Conservation (phyloP, 164 flowering plant genomes). For the Dillenia turbinata region DNA sequence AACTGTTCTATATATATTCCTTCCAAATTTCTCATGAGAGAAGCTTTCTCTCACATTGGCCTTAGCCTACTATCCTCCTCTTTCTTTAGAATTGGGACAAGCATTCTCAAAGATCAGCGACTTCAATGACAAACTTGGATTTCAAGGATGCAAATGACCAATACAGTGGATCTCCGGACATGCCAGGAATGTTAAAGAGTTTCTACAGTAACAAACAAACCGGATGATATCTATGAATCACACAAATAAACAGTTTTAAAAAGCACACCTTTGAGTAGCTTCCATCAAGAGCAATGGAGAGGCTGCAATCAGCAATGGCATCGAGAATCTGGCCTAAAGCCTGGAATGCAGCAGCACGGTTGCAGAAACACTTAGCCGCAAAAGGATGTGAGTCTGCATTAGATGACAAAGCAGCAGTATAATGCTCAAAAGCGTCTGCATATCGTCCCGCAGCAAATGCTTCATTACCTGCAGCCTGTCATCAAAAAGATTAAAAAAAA, state of each 20-base stretch:
- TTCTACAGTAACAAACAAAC: too few relatives aligned
- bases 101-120: too few relatives aligned
- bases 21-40: too few relatives aligned
- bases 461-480: slow-evolving; percentile 85
- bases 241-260: neutral
- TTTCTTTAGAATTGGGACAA: too few relatives aligned
- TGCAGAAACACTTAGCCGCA: slow-evolving; percentile 90
- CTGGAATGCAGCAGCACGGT: slow-evolving; percentile 97
- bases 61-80: too few relatives aligned
- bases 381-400: slow-evolving; percentile 78
- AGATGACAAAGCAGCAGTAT: slow-evolving; percentile 73
- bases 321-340: slow-evolving; percentile 76
- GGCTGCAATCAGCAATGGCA: slow-evolving; percentile 96
- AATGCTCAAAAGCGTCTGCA: slow-evolving; percentile 85
- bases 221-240: too few relatives aligned
- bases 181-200: too few relatives aligned
- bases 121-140: too few relatives aligned
- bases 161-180: too few relatives aligned
- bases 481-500: slow-evolving; percentile 8
- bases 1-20: too few relatives aligned
- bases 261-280: slow-evolving; percentile 70
- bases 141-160: too few relatives aligned
- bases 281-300: slow-evolving; percentile 86
- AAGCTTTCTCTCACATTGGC: too few relatives aligned
- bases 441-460: slow-evolving; percentile 65